Conservation (phyloP, 306 rosid genomes). For the Rosa multiflora region DNA sequence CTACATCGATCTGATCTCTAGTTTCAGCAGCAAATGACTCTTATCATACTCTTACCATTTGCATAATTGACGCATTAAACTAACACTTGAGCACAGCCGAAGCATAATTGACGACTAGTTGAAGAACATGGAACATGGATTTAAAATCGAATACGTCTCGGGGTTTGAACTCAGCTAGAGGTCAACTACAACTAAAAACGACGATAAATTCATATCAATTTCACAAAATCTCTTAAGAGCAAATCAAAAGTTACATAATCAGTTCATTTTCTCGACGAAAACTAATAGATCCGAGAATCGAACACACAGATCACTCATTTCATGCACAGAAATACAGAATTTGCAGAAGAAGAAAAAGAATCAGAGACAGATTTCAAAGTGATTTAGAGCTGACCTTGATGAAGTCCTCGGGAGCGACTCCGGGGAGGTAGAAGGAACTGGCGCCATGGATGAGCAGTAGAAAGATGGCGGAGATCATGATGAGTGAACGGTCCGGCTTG, state of each 20-base stretch:
- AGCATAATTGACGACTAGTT: not conserved
- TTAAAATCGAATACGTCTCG: not conserved
- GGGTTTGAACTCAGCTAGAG: not conserved
- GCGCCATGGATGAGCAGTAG: slow-evolving; percentile 58
- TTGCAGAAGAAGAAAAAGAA: not conserved
- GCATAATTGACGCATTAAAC: not conserved
- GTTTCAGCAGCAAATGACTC: not conserved
- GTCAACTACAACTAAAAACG: not conserved
- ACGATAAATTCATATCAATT: not conserved
- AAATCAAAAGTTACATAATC: not conserved
- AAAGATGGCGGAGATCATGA: slow-evolving; percentile 42
- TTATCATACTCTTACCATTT: too few relatives aligned
- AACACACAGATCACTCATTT: slow-evolving; percentile 39
- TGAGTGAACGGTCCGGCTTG: slow-evolving; percentile 18
- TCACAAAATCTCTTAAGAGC: not conserved
- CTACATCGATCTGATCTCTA: not conserved
- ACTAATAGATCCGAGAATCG: slow-evolving; percentile 42
- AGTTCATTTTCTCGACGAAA: slow-evolving; percentile 15
- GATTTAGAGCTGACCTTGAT: slow-evolving; percentile 52
- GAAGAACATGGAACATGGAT: not conserved
- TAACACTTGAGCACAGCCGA: not conserved
- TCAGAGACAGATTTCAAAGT: not conserved
- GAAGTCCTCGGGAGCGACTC: slow-evolving; percentile 97
- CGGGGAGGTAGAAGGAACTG: slow-evolving; percentile 88
- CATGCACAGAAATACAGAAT: not conserved